phyloP scores from a whole-genome alignment of 192 early-diverging fungal species.

The Obelidium mucronatum region DNA sequence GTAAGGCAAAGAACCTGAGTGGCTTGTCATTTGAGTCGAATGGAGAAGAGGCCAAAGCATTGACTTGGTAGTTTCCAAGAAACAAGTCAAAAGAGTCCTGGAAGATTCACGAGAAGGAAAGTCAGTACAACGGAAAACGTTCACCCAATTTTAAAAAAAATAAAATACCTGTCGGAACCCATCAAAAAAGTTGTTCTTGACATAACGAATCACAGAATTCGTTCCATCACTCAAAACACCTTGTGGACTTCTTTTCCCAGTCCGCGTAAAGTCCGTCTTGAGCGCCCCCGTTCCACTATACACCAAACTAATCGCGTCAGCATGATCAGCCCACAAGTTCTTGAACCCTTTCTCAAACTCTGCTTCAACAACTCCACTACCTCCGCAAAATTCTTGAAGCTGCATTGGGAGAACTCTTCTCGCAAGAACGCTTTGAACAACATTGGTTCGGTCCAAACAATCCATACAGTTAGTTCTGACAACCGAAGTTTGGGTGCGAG shows the following conservation, averaged over 20 bases:
- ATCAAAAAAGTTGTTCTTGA: conserved; percentile 96
- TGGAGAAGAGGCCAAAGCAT: conserved; percentile 38
- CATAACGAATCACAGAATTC: conserved; percentile 85
- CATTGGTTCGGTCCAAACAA: conserved; percentile 98
- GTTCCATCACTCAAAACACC: conserved; percentile 84
- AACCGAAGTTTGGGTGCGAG: conserved; percentile 74
- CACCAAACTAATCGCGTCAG: conserved; percentile 86
- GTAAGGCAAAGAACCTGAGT: conserved; percentile 19
- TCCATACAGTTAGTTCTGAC: conserved; percentile 99
- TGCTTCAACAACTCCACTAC: conserved; percentile 22
- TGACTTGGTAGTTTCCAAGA: conserved; percentile 68
- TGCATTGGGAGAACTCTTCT: conserved; percentile 53
- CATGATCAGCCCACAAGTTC: conserved; percentile 98
- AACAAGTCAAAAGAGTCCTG: conserved; percentile 90
- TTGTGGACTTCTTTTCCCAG: conserved; percentile 83
- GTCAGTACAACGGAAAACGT: conserved; percentile 16
- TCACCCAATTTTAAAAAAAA: no score
- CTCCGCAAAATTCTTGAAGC: conserved; percentile 5
- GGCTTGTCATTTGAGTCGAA: conserved; percentile 1
- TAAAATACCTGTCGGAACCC: conserved; percentile 77
- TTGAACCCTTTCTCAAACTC: conserved; percentile 80
- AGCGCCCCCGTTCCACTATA: conserved; percentile 97
- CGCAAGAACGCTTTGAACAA: conserved; percentile 93
- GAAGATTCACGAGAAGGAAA: background rate
- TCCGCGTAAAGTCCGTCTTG: conserved; percentile 98